Base-by-base conservation (phyloP, 352 stramenopile genomes). In the Aphanomyces invadans region DNA sequence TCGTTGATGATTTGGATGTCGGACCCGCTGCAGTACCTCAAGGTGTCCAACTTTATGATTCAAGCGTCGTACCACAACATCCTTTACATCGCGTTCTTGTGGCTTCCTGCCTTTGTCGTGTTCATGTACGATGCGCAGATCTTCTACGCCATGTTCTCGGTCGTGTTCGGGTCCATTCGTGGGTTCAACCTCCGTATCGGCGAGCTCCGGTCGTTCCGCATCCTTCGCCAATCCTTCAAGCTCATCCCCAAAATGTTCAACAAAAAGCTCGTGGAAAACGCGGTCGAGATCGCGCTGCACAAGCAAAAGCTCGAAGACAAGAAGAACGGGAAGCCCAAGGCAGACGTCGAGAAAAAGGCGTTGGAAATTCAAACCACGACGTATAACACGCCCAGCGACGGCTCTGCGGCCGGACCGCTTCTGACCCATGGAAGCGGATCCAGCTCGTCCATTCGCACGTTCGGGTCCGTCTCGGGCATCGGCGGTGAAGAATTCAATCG, bases 61-160 rank as follows among this genome's bases (percentile, higher is more conserved):
- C 85, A 92, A 69, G 31, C 86, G 28, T 83, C 76, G 46, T 90
- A 88, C 68, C 83, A 92, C 81, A 92, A 94, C 78, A 83, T 94
- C 61, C 56, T 86, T 25, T 94, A 90, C 71, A 83, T 94, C 31
- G 44, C 90, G 11, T 90, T 89, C 70, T 67, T 94, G 53, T 94
- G 85, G 85, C 76, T 92, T 25, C 85, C 85, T 26, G 74, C 81
- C 4, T 90, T 86, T 57, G 83, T 92, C 62, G 85, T 94, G 28
- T 90, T 89, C 68, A 83, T 92, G 76, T 94, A 92, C 73, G 85
- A 94, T 62, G 76, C 79, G 44, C 85, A 94, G 72, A 91, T 94
- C 65, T 92, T 91, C 71, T 94, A 92, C 74, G 77, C 83, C 19
- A 71, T 94, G 36, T 68, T 92, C 45, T 88, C 78, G 0, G 85